Conservation (phyloP, 163 green algal species). For the Scenedesmus sp. region DNA sequence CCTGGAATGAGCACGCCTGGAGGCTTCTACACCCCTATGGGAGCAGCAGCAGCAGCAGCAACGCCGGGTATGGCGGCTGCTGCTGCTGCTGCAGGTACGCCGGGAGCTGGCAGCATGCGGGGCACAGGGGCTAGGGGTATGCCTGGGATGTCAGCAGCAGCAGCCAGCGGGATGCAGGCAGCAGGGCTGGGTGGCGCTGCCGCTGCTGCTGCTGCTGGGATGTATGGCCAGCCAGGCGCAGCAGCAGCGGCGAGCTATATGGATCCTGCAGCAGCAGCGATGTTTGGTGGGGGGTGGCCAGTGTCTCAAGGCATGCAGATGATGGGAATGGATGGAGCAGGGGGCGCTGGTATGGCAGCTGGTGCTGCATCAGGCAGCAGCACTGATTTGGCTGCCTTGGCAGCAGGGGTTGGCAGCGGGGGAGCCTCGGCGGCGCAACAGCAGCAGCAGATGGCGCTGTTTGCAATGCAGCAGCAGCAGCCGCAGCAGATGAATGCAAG, state of each 20-base stretch:
- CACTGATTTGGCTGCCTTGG: background rate
- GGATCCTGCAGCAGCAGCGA: background rate
- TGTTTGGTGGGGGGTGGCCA: background rate
- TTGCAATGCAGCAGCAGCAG: constrained; percentile 12
- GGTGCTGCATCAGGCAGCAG: constrained; percentile 9
- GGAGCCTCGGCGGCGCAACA: constrained; percentile 6
- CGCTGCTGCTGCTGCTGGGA: background rate
- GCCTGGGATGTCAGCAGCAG: background rate
- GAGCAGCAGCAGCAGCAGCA: background rate
- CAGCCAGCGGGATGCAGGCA: background rate
- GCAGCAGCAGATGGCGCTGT: constrained; percentile 6
- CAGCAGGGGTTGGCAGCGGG: background rate
- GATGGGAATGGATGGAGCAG: background rate
- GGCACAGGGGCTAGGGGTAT: background rate
- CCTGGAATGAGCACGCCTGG: background rate
- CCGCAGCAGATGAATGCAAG: background rate
- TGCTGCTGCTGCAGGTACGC: background rate
- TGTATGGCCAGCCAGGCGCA: background rate
- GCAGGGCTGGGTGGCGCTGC: background rate
- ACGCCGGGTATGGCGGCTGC: background rate
- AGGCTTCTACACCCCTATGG: constrained; percentile 7
- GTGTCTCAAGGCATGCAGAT: background rate
- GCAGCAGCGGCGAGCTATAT: background rate
- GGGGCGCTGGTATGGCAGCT: too few relatives aligned
- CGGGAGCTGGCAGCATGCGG: background rate